These are phyloP conservation scores for Metschnikowia lochheadii DNA, from an alignment of 805 yeast species.

Conservation along the genomic window DNA sequence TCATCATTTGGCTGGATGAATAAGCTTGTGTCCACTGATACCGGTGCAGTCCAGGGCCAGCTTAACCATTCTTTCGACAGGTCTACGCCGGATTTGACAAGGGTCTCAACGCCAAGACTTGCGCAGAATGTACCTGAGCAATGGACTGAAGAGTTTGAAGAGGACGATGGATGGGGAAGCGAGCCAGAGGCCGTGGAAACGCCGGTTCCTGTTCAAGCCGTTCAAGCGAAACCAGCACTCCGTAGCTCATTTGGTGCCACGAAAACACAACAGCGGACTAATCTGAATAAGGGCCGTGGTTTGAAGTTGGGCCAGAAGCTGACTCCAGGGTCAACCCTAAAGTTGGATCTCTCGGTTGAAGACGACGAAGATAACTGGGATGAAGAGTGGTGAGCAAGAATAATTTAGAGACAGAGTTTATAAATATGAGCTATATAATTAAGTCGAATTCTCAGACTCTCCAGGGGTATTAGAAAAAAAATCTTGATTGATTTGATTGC, in stretches of 20 bases:
- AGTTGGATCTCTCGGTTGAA: conserved; percentile 23
- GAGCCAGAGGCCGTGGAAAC: not conserved
- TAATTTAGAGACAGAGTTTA: not conserved
- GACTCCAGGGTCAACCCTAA: conserved; percentile 23
- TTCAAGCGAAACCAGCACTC: not conserved
- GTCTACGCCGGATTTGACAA: conserved; percentile 36
- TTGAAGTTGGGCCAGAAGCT: conserved; percentile 22
- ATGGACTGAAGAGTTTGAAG: conserved; percentile 19
- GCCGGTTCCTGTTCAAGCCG: not conserved
- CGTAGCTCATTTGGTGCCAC: conserved; percentile 1
- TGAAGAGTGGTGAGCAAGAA: conserved; percentile 12
- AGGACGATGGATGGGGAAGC: conserved; percentile 14
- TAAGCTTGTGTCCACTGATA: conserved; percentile 28
- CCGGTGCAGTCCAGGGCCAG: conserved; percentile 26
- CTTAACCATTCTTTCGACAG: conserved; percentile 34
- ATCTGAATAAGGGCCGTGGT: conserved; percentile 6
- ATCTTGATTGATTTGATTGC: conserved; percentile 6
- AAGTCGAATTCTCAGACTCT: not conserved
- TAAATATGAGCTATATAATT: not conserved
- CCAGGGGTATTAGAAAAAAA: not conserved
- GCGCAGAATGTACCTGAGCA: conserved; percentile 6
- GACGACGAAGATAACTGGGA: conserved; percentile 33
- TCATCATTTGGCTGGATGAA: conserved; percentile 37
- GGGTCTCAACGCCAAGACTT: conserved; percentile 25
- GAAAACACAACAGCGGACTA: not conserved